Base-by-base conservation (phyloP, 2,329 filamentous ascomycete species). In the Fusarium armeniacum region DNA sequence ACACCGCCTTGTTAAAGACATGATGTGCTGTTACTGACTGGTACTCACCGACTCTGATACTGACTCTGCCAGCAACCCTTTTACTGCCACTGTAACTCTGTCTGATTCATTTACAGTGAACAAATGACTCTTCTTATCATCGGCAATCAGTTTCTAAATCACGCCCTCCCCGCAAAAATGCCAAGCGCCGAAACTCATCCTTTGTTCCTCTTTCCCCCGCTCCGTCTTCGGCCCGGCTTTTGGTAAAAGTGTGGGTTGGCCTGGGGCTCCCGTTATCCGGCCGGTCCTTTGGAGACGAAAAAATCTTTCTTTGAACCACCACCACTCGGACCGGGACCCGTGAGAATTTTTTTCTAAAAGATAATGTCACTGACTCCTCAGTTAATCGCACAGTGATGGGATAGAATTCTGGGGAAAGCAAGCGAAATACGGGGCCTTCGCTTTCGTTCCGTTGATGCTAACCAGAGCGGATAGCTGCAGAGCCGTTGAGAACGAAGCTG, bases 151-250 rank as follows among this genome's bases (percentile, higher is more conserved):
- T 30, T 30, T n/a, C 15, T 20, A 20, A 13, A 20, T 11, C 28
- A 50, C 35, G 18, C 32, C 16, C 56, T 3, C 65, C 66, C 65
- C 65, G 64, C 43, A 13, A 50, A 30, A 46, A 38, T 55, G 55
- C 58, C 58, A 71, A 64, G 49, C 28, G 20, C 55, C 49, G 47
- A 40, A 40, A 22, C 12, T 3, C 10, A 40, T 20, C 35, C 35
- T 20, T 28, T 35, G 10, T 32, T 32, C 18, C 10, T n/a, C 43
- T 16, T 43, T 13, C 49, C 58, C 65, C 66, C 58, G 58, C 62
- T 65, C 69, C 66, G 69, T 58, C 69, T 66, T 72, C 69, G 69
- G 69, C 66, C 69, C 69, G 69, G 69, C 55, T 44, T 41, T 16
- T 24, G 30, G 28, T 11, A 30, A 30, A 30, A 11, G 10, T 47